phyloP scores from a whole-genome alignment of 139 green algal genomes.

The Chlamydomonas sphaeroides region DNA sequence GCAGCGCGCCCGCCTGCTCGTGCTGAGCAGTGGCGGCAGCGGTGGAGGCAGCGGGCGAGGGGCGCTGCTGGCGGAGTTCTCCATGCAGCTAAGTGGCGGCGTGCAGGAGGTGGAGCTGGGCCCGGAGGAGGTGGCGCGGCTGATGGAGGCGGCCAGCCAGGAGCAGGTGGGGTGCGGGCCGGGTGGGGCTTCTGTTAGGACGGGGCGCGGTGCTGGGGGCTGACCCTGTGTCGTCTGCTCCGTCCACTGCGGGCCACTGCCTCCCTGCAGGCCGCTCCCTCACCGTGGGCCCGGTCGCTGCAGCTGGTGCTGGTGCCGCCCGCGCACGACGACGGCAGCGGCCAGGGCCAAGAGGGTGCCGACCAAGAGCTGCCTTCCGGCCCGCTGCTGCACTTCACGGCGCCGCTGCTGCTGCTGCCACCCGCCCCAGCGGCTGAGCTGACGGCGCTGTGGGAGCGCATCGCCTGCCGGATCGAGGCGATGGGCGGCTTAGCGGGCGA shows the following conservation, averaged over 20 bases:
- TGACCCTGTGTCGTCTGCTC: no score
- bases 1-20: neutral
- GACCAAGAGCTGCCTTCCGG: no score
- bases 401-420: conserved; percentile 6
- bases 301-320: neutral
- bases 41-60: no score
- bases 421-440: neutral
- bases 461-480: neutral
- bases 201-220: no score
- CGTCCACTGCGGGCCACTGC: no score
- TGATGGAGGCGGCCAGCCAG: no score
- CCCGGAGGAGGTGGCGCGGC: neutral
- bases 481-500: no score
- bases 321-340: neutral
- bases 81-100: neutral
- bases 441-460: neutral
- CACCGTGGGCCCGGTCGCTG: neutral
- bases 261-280: no score
- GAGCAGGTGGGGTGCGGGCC: no score
- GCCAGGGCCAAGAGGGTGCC: no score
- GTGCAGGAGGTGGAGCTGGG: neutral
- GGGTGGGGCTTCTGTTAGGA: no score
- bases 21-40: neutral
- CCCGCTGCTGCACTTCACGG: neutral
- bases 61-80: neutral